Conservation (phyloP, 768 basidiomycete genomes). For the Lactifluus hygrophoroides region DNA sequence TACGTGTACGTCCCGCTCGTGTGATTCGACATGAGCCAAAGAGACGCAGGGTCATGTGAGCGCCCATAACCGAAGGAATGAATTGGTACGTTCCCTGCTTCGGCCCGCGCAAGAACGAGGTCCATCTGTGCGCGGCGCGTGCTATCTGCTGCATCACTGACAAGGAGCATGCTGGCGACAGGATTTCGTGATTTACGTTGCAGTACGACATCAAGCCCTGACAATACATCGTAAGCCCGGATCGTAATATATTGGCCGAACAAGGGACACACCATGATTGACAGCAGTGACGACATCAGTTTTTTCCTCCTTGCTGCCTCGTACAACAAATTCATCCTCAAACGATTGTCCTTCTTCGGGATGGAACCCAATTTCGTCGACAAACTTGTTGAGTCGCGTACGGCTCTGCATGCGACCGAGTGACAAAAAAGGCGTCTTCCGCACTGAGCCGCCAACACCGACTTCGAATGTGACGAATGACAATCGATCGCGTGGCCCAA, state of each 20-base stretch:
- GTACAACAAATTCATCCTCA: conserved; percentile 51
- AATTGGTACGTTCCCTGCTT: conserved; percentile 94
- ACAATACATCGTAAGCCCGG: not conserved
- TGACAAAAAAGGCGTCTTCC: conserved; percentile 90
- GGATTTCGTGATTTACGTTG: conserved; percentile 92
- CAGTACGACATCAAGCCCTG: conserved; percentile 70
- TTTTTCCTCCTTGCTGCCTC: conserved; percentile 81
- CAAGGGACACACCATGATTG: conserved; percentile 63
- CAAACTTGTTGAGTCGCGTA: conserved; percentile 62
- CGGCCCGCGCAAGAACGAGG: conserved; percentile 90
- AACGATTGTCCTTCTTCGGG: conserved; percentile 26
- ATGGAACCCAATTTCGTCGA: conserved; percentile 55
- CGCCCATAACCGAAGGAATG: conserved; percentile 97
- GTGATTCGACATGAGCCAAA: conserved; percentile 99
- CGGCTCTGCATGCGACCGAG: conserved; percentile 62
- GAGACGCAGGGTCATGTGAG: conserved; percentile 92
- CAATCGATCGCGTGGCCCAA: conserved; percentile 72
- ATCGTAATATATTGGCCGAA: not conserved
- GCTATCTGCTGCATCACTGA: conserved; percentile 88
- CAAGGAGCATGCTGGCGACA: conserved; percentile 83
- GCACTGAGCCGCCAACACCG: conserved; percentile 69
- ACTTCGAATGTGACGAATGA: conserved; percentile 92
- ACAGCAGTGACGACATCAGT: conserved; percentile 98
- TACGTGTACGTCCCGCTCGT: conserved; percentile 97
- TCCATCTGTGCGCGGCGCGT: conserved; percentile 97